These are phyloP conservation scores for Spencermartinsiella europaea DNA, from an alignment of 805 yeast species.

Conservation along the genomic window DNA sequence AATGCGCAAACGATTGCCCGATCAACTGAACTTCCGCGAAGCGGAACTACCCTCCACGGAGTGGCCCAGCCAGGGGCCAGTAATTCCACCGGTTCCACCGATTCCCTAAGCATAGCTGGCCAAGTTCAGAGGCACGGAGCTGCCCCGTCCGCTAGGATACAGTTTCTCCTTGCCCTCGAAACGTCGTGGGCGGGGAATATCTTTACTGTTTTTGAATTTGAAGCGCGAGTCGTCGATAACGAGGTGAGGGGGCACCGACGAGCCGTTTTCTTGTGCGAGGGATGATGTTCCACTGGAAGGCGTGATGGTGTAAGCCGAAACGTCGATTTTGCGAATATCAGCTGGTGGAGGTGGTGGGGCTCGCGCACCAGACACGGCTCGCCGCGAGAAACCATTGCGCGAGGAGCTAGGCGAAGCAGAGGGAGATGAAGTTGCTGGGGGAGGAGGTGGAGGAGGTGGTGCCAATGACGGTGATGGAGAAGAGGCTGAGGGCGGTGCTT, in stretches of 20 bases:
- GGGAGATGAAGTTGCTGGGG: constrained; percentile 25
- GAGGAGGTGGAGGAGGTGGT: constrained; percentile 24
- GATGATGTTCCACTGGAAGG: constrained; percentile 21
- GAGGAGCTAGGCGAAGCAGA: constrained; percentile 26
- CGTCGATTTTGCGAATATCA: constrained; percentile 54
- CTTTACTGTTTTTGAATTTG: constrained; percentile 58
- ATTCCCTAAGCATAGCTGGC: constrained; percentile 20
- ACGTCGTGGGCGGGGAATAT: constrained; percentile 83
- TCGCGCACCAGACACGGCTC: constrained; percentile 24
- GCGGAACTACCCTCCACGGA: no score
- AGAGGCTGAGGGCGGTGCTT: constrained; percentile 18
- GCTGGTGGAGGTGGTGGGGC: constrained; percentile 28
- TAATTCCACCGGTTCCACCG: no score
- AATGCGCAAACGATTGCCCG: no score
- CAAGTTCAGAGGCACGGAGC: constrained; percentile 80
- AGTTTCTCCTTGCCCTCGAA: constrained; percentile 67
- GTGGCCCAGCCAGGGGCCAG: no score
- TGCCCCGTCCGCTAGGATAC: constrained; percentile 94
- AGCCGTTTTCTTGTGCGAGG: constrained; percentile 3
- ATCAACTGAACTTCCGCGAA: no score
- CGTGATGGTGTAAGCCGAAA: constrained; percentile 61
- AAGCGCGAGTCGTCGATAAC: constrained; percentile 70
- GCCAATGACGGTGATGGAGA: constrained; percentile 26
- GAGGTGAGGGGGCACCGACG: constrained; percentile 23
- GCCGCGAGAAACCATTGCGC: constrained; percentile 18